Conservation (phyloP, 1,284 basidiomycete genomes). For the Melampsora americana region DNA sequence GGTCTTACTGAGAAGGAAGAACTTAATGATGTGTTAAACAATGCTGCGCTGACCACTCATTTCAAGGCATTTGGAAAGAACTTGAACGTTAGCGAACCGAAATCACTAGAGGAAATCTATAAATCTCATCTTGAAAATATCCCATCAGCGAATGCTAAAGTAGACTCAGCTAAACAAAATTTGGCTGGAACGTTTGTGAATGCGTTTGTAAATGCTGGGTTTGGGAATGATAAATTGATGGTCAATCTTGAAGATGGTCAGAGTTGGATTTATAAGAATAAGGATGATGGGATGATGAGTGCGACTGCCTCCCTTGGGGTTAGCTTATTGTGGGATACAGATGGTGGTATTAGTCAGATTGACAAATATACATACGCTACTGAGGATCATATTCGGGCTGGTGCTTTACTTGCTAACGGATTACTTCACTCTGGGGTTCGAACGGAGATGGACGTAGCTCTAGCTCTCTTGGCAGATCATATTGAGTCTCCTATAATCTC, state of each 20-base stretch:
- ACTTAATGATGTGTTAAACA: constrained; percentile 56
- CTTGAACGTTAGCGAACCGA: constrained; percentile 82
- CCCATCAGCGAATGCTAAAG: constrained; percentile 62
- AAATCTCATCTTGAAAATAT: constrained; percentile 92
- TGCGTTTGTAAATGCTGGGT: constrained; percentile 97
- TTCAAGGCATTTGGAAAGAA: constrained; percentile 95
- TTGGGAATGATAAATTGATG: constrained; percentile 98
- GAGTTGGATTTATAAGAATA: constrained; percentile 99
- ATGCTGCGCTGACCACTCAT: constrained; percentile 63
- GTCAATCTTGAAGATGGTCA: constrained; percentile 91
- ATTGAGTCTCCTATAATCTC: constrained; percentile 80
- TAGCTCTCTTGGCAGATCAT: constrained; percentile 86
- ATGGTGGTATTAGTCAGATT: constrained; percentile 83
- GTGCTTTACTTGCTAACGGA: constrained; percentile 90
- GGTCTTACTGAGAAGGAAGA: constrained; percentile 73
- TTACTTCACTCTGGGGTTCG: constrained; percentile 85
- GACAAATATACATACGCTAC: constrained; percentile 97
- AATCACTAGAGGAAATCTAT: constrained; percentile 93
- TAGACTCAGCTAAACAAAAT: constrained; percentile 92
- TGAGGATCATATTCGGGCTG: constrained; percentile 97
- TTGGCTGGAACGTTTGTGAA: constrained; percentile 97
- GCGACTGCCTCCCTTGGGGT: constrained; percentile 92
- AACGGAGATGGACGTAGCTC: constrained; percentile 88
- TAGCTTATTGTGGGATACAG: constrained; percentile 93
- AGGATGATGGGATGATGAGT: constrained; percentile 93